phyloP scores from a whole-genome alignment of 2,329 filamentous ascomycete genomes.

The Aspergillus ruber region DNA sequence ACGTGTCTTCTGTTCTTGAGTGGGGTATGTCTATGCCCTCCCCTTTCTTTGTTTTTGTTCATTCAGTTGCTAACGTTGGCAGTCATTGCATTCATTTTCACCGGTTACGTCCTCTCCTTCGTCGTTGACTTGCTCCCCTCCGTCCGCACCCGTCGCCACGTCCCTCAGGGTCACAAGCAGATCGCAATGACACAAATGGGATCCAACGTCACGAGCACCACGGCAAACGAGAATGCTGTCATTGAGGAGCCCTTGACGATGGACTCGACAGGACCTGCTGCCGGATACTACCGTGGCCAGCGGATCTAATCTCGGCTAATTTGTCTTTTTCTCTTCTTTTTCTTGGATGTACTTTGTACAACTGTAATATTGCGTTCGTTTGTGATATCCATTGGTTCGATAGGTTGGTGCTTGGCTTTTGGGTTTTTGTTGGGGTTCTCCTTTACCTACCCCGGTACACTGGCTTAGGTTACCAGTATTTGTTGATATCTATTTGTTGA shows the following conservation, averaged over 20 bases:
- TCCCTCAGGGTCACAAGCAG: constrained; percentile 38
- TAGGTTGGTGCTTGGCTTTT: neutral
- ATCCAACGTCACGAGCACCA: constrained; percentile 6
- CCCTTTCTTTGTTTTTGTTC: neutral
- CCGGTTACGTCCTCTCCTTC: constrained; percentile 82
- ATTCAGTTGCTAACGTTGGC: neutral
- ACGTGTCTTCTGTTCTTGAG: constrained; percentile 72
- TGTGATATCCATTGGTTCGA: neutral
- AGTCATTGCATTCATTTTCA: constrained; percentile 73
- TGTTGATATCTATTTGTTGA: neutral
- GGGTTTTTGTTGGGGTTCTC: neutral
- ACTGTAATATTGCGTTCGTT: neutral
- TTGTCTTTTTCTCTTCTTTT: constrained; percentile 1
- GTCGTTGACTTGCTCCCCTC: constrained; percentile 81
- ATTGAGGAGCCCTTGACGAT: constrained; percentile 33
- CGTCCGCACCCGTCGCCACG: constrained; percentile 51
- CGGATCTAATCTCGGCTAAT: constrained; percentile 13
- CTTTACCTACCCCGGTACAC: no score
- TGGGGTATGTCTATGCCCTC: constrained; percentile 41
- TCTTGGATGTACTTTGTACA: neutral
- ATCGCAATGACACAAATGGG: constrained; percentile 17
- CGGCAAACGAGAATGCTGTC: constrained; percentile 6
- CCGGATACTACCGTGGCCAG: constrained; percentile 24
- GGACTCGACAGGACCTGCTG: constrained; percentile 30
- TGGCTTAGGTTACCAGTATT: no score